Conservation (phyloP, 2,329 filamentous ascomycete genomes). For the Trichoderma guizhouense region DNA sequence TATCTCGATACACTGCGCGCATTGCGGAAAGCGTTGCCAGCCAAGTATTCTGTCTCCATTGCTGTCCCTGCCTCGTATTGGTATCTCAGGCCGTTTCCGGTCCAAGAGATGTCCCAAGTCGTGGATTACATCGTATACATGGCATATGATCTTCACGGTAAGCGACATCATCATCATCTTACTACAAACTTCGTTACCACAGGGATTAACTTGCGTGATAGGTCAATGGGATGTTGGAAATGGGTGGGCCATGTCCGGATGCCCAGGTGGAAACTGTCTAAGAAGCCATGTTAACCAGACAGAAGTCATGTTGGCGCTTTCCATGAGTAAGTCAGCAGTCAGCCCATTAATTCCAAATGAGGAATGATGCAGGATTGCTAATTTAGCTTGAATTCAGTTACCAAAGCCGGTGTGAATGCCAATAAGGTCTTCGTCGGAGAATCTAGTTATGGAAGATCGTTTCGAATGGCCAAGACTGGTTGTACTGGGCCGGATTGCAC, state of each 20-base stretch:
- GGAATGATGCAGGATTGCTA: not conserved
- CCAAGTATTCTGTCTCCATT: conserved; percentile 35
- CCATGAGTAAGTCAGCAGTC: conserved; percentile 26
- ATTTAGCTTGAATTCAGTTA: conserved; percentile 22
- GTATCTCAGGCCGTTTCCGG: conserved; percentile 38
- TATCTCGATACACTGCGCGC: conserved; percentile 2
- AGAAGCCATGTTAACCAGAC: conserved; percentile 36
- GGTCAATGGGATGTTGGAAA: conserved; percentile 27
- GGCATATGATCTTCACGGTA: conserved; percentile 33
- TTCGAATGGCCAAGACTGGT: conserved; percentile 6
- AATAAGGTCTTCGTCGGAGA: not conserved
- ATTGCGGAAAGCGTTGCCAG: conserved; percentile 28
- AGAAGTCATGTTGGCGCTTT: conserved; percentile 34
- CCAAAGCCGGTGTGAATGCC: conserved; percentile 32
- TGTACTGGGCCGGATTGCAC: conserved; percentile 16
- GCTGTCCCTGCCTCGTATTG: conserved; percentile 39
- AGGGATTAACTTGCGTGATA: not conserved
- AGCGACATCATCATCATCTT: not conserved
- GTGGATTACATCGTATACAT: conserved; percentile 35
- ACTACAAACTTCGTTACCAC: not conserved
- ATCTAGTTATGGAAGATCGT: conserved; percentile 15
- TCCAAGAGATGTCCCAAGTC: conserved; percentile 28
- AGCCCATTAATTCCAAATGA: not conserved
- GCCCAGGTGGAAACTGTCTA: conserved; percentile 33
- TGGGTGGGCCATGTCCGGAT: conserved; percentile 24